These are phyloP conservation scores for Penicillium corylophilum DNA, from an alignment of 2,329 filamentous ascomycete species.

Conservation along the genomic window DNA sequence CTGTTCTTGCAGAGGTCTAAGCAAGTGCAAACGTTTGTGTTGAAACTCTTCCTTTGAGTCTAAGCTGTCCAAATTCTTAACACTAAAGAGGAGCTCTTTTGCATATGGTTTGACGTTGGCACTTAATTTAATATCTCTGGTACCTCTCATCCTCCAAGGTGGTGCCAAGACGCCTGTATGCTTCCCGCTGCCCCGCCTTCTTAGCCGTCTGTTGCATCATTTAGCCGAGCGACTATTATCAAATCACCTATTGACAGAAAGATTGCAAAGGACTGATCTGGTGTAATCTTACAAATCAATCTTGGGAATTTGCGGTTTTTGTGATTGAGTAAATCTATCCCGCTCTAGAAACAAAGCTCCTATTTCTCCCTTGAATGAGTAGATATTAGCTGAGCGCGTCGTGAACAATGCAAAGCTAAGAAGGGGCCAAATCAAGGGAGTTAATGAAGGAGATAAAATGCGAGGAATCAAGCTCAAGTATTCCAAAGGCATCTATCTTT, in stretches of 20 bases:
- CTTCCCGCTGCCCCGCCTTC: background rate
- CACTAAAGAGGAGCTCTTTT: background rate
- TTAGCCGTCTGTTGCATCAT: background rate
- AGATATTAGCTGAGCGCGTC: too few species aligned
- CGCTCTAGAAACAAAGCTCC: too few species aligned
- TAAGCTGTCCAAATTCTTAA: background rate
- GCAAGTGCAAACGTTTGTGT: background rate
- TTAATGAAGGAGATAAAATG: too few species aligned
- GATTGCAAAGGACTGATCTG: too few species aligned
- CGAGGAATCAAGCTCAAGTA: too few species aligned
- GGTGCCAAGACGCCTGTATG: background rate
- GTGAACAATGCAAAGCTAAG: too few species aligned
- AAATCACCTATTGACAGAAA: background rate
- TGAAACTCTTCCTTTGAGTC: background rate
- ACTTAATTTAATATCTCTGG: background rate
- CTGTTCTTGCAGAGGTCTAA: background rate
- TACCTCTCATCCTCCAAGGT: background rate
- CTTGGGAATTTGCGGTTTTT: too few species aligned
- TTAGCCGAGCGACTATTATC: background rate
- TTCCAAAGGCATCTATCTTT: too few species aligned
- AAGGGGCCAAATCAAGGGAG: too few species aligned
- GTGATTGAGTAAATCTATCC: too few species aligned
- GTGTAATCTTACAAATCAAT: too few species aligned
- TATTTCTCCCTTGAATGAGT: too few species aligned
- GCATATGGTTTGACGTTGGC: background rate